A percentile compares a stretch with the other conserved stretches of the same genome.
These are phyloP conservation scores for Ceratobasidium sp. DNA, from an alignment of 1,284 basidiomycete genomes.

Conservation along the genomic window DNA sequence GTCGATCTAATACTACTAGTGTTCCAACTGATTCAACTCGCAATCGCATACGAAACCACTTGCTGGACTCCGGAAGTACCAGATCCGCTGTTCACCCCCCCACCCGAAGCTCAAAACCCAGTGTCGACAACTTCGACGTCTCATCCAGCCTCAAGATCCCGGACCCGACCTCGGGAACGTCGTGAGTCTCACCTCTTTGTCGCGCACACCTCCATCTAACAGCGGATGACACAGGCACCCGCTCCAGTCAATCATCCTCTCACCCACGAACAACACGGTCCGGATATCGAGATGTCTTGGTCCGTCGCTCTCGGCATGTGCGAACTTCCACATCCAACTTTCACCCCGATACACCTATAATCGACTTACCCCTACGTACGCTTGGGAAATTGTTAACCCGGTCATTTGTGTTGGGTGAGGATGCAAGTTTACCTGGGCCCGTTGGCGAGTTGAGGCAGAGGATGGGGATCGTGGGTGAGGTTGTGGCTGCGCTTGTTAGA, in stretches of 20 bases:
- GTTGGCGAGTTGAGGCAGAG: background rate
- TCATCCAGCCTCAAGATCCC: background rate
- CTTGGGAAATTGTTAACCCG: constrained; percentile 7
- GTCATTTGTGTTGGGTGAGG: constrained; percentile 2
- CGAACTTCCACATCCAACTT: constrained; percentile 25
- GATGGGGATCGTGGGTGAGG: constrained; percentile 3
- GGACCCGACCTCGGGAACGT: constrained; percentile 19
- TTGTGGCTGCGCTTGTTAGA: constrained; percentile 16
- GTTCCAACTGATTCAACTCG: constrained; percentile 37
- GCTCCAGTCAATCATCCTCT: background rate
- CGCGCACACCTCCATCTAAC: background rate
- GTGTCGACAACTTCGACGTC: background rate
- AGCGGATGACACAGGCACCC: background rate
- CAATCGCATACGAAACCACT: constrained; percentile 42
- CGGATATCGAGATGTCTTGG: constrained; percentile 34
- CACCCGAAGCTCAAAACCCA: background rate
- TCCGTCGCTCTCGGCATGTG: constrained; percentile 25
- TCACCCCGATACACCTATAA: constrained; percentile 19
- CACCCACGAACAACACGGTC: constrained; percentile 28
- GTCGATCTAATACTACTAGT: constrained; percentile 33
- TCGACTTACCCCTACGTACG: constrained; percentile 27
- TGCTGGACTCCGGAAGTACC: constrained; percentile 39
- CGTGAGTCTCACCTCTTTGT: constrained; percentile 11
- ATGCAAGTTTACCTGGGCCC: constrained; percentile 14
- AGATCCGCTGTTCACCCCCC: constrained; percentile 38